Conservation (phyloP, 2,329 filamentous ascomycete species). For the Torrubiella hemipterigena region DNA sequence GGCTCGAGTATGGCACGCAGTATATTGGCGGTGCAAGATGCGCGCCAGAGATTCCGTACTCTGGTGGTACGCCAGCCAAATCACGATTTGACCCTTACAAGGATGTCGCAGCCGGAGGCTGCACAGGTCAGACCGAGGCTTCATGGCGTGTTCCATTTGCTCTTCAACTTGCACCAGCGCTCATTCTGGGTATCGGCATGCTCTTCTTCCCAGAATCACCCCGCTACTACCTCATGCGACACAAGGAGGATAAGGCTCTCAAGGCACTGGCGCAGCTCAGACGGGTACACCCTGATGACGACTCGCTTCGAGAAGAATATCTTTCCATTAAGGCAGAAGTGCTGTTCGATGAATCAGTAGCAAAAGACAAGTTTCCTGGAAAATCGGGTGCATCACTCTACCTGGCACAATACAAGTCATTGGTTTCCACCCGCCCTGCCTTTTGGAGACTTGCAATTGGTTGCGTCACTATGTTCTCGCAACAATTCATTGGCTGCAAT, state of each 20-base stretch:
- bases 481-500: conserved; percentile 35
- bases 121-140: conserved; percentile 28
- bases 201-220: conserved; percentile 34
- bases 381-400: conserved; percentile 17
- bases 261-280: conserved; percentile 18
- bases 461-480: conserved; percentile 43
- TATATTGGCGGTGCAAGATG: conserved; percentile 32
- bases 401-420: conserved; percentile 16
- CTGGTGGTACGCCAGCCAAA: conserved; percentile 24
- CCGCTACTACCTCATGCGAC: conserved; percentile 19
- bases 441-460: conserved; percentile 38
- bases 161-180: conserved; percentile 40
- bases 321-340: conserved; percentile 25
- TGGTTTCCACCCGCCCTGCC: conserved; percentile 16
- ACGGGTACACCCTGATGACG: conserved; percentile 17
- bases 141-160: conserved; percentile 36
- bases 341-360: conserved; percentile 19
- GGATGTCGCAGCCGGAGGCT: conserved; percentile 27
- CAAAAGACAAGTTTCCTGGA: conserved; percentile 16
- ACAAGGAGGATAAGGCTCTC: conserved; percentile 18
- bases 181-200: conserved; percentile 42
- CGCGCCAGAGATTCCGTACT: conserved; percentile 32
- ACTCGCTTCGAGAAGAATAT: conserved; percentile 17
- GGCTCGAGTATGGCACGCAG: conserved; percentile 27
- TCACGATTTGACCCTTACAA: conserved; percentile 31